Conservation (phyloP, 164 flowering plant genomes). For the Akebia trifoliata region DNA sequence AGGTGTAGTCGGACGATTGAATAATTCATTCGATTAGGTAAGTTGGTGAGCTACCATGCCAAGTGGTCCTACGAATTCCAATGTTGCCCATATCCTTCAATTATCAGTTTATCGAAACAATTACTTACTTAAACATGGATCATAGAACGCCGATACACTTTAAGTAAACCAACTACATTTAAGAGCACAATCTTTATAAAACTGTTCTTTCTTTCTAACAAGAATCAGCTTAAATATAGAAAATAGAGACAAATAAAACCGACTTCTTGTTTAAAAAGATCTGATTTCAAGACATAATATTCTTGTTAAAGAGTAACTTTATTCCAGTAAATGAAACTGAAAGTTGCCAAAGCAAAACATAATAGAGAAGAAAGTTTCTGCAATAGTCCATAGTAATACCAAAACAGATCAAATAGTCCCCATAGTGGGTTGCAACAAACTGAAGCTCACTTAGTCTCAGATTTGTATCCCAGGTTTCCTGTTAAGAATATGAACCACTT, state of each 20-base stretch:
- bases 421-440: conserved; percentile 5
- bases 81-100: background rate
- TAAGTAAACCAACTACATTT: background rate
- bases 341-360: conserved; percentile 7
- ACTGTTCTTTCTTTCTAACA: no score
- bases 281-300: conserved; percentile 3
- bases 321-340: conserved; percentile 6
- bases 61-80: background rate
- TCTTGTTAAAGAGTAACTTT: conserved; percentile 8
- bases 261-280: conserved; percentile 1
- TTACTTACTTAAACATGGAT: background rate
- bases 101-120: background rate
- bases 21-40: conserved; percentile 7
- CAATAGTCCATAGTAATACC: background rate
- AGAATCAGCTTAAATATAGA: no score
- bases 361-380: conserved; percentile 6
- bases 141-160: background rate
- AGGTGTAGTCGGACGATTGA: background rate
- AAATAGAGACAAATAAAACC: background rate
- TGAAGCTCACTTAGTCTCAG: conserved; percentile 5
- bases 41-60: conserved; percentile 8
- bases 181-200: background rate
- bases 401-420: conserved; percentile 12
- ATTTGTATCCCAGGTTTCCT: conserved; percentile 11
- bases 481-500: conserved; percentile 2